Base-by-base conservation (phyloP, 805 yeast genomes). In the Lachancea sp. region DNA sequence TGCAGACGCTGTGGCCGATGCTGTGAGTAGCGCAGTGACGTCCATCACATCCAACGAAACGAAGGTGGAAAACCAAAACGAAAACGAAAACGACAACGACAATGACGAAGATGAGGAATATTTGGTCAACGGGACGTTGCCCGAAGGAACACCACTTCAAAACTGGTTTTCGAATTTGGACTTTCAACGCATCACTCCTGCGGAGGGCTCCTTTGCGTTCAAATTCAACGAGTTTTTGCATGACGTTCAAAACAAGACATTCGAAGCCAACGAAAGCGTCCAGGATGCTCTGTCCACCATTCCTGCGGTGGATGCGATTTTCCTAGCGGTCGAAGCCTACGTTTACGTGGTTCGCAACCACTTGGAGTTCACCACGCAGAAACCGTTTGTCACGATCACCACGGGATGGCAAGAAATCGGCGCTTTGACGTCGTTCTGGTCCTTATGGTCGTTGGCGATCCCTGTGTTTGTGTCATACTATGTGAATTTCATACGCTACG, bases 31-130 rank as follows among this genome's bases (percentile, higher is more conserved):
- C 36, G 36, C 44, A 18, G 41, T 20, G 17, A 58, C 58, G 18
- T 76, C 51, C 22, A 66, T 66, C 45, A 85, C 65, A 1, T 83
- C 70, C 13, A 16, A 15, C 15, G 30, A 18, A 36, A 42, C 16
- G 41, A 41, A 36, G 12, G 46, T 30, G 29, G 51, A 47, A 40
- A 49, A 8, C 25, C 8, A 22, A 4, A 22, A 6, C 25, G 25
- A 49, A 13, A 47, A 47, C 43, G 52, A 47, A 34, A 42, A 46
- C 33, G n/a, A n/a, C n/a, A n/a, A n/a, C n/a, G n/a, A n/a, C n/a
- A n/a, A n/a, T n/a, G n/a, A n/a, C n/a, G 52, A 49, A 25, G 22
- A 33, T 25, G 34, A 45, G 11, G 45, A 16, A 26, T 39, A 37
- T 9, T 36, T 39, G 3, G 52, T 35, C 8, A 22, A 22, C 25